Conservation (phyloP, 345 rosid species). For the Aegle marmelos region DNA sequence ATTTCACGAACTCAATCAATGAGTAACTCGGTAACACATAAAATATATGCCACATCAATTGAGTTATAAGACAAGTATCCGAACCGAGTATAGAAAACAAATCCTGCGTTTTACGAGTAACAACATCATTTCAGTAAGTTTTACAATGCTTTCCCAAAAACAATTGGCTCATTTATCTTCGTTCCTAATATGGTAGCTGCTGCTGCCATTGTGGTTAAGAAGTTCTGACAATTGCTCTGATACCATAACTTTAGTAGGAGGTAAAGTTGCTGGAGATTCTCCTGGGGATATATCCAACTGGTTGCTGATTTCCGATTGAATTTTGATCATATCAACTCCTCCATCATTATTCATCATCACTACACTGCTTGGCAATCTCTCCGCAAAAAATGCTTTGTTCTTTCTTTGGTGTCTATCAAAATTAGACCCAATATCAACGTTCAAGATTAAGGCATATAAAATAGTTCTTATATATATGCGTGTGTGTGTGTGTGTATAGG, state of each 20-base stretch:
- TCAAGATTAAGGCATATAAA: background rate
- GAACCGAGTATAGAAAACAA: background rate
- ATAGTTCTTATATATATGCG: no score
- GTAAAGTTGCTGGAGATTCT: conserved; percentile 12
- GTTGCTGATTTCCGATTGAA: conserved; percentile 2
- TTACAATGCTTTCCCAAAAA: background rate
- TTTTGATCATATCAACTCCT: conserved; percentile 29
- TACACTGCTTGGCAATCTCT: conserved; percentile 32
- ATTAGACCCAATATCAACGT: background rate
- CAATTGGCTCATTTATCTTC: background rate
- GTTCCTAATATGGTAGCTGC: background rate
- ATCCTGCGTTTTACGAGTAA: background rate
- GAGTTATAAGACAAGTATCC: background rate
- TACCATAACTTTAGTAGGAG: conserved; percentile 22
- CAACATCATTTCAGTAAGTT: background rate
- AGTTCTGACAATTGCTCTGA: conserved; percentile 19
- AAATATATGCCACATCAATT: no score
- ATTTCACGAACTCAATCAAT: no score
- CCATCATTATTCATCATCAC: conserved; percentile 34
- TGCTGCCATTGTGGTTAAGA: background rate
- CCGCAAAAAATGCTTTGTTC: conserved; percentile 30
- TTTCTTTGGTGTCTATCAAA: conserved; percentile 23
- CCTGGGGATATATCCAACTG: conserved; percentile 6
- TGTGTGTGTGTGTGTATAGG: no score
- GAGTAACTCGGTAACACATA: no score